Percentiles rank a stretch among this genome's conserved stretches.
Conservation (phyloP, 768 basidiomycete species). For the Gymnopilus junonius region DNA sequence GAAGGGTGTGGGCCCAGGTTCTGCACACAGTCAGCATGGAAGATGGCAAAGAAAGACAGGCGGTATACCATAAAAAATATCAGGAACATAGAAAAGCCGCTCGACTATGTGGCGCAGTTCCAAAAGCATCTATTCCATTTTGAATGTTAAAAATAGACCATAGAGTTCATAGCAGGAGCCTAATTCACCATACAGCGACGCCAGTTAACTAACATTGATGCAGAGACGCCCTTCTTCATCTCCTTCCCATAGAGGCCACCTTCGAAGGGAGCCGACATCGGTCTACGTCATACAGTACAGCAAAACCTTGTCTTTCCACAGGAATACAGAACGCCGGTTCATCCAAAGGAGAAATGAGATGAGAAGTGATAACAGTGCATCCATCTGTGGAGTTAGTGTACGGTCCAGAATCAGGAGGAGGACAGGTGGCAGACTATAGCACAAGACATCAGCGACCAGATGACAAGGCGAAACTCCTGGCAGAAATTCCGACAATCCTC, state of each 20-base stretch:
- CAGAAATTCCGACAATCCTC: neutral
- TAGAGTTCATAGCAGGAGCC: neutral
- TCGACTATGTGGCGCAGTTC: neutral
- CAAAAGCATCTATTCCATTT: slow-evolving; percentile 1
- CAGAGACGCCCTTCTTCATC: neutral
- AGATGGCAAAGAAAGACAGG: neutral
- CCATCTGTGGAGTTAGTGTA: neutral
- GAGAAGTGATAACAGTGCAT: neutral
- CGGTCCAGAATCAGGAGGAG: too few relatives aligned
- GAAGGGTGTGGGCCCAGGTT: neutral
- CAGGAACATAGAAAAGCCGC: neutral
- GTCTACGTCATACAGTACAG: too few relatives aligned
- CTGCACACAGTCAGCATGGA: neutral
- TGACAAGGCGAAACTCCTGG: neutral
- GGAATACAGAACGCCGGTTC: neutral
- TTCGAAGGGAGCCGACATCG: too few relatives aligned
- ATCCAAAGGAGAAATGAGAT: neutral
- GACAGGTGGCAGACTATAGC: neutral
- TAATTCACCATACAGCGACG: neutral
- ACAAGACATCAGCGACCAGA: neutral
- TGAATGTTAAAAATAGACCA: neutral
- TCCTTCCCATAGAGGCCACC: too few relatives aligned
- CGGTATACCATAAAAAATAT: neutral
- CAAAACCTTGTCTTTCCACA: too few relatives aligned
- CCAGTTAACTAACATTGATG: neutral